A percentile compares a stretch with the other conserved stretches of the same genome.
Evolutionary conservation across 768 basidiomycete species (phyloP).

Genomic region (Suillus occidentalis): DNA sequence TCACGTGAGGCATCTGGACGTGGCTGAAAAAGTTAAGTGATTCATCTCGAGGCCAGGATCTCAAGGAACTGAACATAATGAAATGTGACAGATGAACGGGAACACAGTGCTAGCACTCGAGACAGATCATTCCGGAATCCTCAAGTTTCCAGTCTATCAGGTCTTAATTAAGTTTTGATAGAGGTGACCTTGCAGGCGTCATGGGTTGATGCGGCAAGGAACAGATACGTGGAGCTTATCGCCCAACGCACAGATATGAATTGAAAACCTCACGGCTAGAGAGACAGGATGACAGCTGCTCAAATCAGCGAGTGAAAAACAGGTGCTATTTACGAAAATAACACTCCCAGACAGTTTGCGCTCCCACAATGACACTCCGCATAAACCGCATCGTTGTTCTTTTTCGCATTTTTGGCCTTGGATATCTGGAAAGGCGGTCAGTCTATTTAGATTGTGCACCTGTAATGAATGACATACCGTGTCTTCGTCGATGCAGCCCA

Average conservation of each 20-base stretch:
- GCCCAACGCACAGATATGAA: background rate
- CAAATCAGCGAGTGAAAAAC: background rate
- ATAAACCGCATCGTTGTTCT: conserved; percentile 44
- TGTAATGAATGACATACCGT: background rate
- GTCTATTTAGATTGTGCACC: background rate
- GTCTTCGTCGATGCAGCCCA: conserved; percentile 50
- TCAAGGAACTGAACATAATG: background rate
- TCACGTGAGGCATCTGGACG: background rate
- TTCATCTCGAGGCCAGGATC: background rate
- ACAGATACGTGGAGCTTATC: background rate
- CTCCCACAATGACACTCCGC: conserved; percentile 53
- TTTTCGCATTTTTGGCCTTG: background rate
- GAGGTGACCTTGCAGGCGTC: background rate
- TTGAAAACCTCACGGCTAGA: conserved; percentile 1
- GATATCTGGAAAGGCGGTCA: conserved; percentile 9
- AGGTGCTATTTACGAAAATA: conserved; percentile 24
- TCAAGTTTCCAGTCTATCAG: background rate
- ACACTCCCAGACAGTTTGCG: conserved; percentile 46
- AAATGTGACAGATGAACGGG: background rate
- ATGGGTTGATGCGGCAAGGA: background rate
- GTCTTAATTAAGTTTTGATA: background rate
- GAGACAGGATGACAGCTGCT: background rate
- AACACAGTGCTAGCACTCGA: background rate
- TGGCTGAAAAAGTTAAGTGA: background rate
- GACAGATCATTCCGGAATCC: background rate